phyloP scores from a whole-genome alignment of 495 filamentous ascomycete species.

The Astrothelium subdiscretum region DNA sequence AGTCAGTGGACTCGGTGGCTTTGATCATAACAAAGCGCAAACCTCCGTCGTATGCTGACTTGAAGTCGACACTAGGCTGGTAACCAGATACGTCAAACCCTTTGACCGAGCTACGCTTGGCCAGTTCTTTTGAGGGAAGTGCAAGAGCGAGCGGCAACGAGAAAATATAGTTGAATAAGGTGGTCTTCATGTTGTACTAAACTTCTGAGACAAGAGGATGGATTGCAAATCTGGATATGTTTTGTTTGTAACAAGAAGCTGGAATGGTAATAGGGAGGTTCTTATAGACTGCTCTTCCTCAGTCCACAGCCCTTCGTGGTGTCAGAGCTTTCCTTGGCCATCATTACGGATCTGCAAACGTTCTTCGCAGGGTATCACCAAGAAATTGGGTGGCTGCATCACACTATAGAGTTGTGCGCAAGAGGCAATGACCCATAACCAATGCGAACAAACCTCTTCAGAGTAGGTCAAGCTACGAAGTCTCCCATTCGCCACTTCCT shows the following conservation, averaged over 20 bases:
- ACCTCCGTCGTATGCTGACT: constrained; percentile 41
- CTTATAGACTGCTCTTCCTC: background rate
- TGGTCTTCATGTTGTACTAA: background rate
- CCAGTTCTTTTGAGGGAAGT: constrained; percentile 5
- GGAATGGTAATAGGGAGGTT: background rate
- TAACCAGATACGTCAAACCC: constrained; percentile 58
- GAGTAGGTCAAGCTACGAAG: background rate
- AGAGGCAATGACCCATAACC: background rate
- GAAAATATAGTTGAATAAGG: background rate
- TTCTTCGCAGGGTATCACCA: too few relatives aligned
- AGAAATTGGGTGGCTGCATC: background rate
- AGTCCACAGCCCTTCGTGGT: background rate
- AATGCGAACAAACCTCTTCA: background rate
- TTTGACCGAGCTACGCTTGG: constrained; percentile 31
- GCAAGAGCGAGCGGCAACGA: background rate
- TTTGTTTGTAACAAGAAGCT: background rate
- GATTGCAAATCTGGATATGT: too few relatives aligned
- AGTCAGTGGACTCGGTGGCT: constrained; percentile 50
- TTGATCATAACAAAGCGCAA: constrained; percentile 63
- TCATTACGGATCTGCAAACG: too few relatives aligned
- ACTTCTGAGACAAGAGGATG: too few relatives aligned
- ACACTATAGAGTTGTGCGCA: background rate
- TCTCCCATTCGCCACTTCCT: background rate
- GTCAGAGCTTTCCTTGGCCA: too few relatives aligned
- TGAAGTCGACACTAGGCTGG: constrained; percentile 46